A percentile compares a stretch with the other conserved stretches of the same genome.
These are phyloP conservation scores for Bruguiera hainesii DNA, from an alignment of 441 rosid genomes.

Conservation along the genomic window DNA sequence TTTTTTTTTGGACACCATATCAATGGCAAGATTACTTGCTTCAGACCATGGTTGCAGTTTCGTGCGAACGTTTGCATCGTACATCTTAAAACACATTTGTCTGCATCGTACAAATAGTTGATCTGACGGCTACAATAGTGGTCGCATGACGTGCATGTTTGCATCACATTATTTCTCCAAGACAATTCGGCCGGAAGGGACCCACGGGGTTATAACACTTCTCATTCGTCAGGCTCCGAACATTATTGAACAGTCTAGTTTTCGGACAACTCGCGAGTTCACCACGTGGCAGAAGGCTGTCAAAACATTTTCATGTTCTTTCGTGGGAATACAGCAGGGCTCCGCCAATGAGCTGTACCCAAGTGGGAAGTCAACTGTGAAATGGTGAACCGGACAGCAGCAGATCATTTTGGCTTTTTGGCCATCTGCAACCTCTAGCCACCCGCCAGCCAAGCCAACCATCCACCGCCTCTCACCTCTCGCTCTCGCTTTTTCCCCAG, in stretches of 20 bases:
- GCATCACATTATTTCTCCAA: slow-evolving; percentile 28
- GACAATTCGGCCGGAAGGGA: slow-evolving; percentile 34
- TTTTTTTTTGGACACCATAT: no score
- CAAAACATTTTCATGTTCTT: neutral
- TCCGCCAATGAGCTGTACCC: slow-evolving; percentile 12
- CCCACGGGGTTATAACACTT: slow-evolving; percentile 37
- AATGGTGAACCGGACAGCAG: neutral
- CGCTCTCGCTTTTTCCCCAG: neutral
- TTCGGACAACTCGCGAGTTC: slow-evolving; percentile 34
- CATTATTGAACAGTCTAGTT: slow-evolving; percentile 42
- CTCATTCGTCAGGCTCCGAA: slow-evolving; percentile 50
- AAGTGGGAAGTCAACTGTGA: slow-evolving; percentile 11
- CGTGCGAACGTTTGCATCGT: no score
- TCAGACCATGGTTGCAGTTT: no score
- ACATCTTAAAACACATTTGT: no score
- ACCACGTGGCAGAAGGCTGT: slow-evolving; percentile 12
- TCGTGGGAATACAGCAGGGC: neutral
- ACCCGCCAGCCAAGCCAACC: slow-evolving; percentile 14
- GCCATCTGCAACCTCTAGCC: neutral
- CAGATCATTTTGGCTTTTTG: neutral
- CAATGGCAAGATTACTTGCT: no score
- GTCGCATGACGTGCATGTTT: no score
- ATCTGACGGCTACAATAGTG: slow-evolving; percentile 19
- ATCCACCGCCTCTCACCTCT: slow-evolving; percentile 21
- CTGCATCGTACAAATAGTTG: neutral